A percentile compares a stretch with the other conserved stretches of the same genome.
Conservation (phyloP, 306 rosid species). For the Glycine latifolia region DNA sequence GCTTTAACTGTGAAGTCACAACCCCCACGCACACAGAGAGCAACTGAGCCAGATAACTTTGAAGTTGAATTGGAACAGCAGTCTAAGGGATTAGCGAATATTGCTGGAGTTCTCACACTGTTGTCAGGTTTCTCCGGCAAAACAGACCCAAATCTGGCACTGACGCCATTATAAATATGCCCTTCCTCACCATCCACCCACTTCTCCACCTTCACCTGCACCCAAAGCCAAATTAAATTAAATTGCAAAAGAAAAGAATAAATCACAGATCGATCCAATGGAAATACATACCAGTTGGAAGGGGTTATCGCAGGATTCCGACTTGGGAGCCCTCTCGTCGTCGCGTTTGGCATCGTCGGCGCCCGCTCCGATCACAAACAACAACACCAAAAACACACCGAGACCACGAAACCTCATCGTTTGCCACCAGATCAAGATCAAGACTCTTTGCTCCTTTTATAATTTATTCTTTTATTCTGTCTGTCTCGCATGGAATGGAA, state of each 20-base stretch:
- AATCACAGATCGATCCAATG: background rate
- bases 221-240: too few species aligned
- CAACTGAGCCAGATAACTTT: constrained; percentile 70
- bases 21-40: constrained; percentile 77
- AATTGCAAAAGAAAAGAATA: background rate
- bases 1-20: constrained; percentile 89
- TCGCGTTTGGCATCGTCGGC: constrained; percentile 59
- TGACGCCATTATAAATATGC: constrained; percentile 55
- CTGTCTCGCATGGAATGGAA: too few species aligned
- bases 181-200: constrained; percentile 70
- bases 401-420: constrained; percentile 48
- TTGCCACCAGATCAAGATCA: constrained; percentile 7
- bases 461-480: too few species aligned
- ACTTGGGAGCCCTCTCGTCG: constrained; percentile 59
- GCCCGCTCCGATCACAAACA: constrained; percentile 46
- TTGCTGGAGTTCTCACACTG: constrained; percentile 55
- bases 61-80: constrained; percentile 77
- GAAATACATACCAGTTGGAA: constrained; percentile 65
- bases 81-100: constrained; percentile 65
- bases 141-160: constrained; percentile 80
- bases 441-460: background rate
- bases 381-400: background rate
- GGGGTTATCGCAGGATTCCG: constrained; percentile 74
- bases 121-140: constrained; percentile 63
- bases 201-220: constrained; percentile 74